Base-by-base conservation (phyloP, 2,329 filamentous ascomycete species). In the Fusarium sp. region DNA sequence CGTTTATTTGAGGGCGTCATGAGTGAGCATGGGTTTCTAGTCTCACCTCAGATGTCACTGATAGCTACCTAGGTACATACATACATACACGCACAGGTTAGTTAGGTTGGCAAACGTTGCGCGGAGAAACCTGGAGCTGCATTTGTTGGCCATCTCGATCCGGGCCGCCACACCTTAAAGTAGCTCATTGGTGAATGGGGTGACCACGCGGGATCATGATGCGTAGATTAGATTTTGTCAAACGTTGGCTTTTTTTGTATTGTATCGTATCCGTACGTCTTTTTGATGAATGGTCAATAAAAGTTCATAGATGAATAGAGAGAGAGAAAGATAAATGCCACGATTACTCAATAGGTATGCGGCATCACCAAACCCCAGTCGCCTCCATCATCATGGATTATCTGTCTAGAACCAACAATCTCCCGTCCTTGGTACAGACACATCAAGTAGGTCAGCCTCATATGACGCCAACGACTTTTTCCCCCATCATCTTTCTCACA, bases 391-490 rank as follows among this genome's bases (percentile, higher is more conserved):
- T 73, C 67, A 73, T 73, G 60, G 71, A 71, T 44, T 44, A 5
- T n/a, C 4, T 44, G 2, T 40, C 27, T 16, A 60, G 44, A 29
- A 49, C 29, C 38, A 31, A 11, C 40, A 42, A 24, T 20, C 20
- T 31, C 29, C 20, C 22, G 53, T 74, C 58, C 29, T 36, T 61
- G 33, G 49, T 55, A 24, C 42, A 46, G 27, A 58, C 38, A 57
- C 24, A 24, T 24, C 24, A 24, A 53, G 22, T 36, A 38, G 36
- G 16, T 31, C 33, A 33, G 42, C 33, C 29, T 64, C 62, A 67
- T 73, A 74, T 74, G 72, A 74, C 72, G 72, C 72, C 72, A 73
- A 74, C 66, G 72, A 74, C 72, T 73, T 61, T 56, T 40, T 6
- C 40, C 33, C n/a, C 55, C 46, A 57, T 55, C 66, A 22, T 70